Percentiles rank a stretch among this genome's conserved stretches.
phyloP scores from a whole-genome alignment of 1,284 basidiomycete genomes.

The Phellopilus nigrolimitatus region DNA sequence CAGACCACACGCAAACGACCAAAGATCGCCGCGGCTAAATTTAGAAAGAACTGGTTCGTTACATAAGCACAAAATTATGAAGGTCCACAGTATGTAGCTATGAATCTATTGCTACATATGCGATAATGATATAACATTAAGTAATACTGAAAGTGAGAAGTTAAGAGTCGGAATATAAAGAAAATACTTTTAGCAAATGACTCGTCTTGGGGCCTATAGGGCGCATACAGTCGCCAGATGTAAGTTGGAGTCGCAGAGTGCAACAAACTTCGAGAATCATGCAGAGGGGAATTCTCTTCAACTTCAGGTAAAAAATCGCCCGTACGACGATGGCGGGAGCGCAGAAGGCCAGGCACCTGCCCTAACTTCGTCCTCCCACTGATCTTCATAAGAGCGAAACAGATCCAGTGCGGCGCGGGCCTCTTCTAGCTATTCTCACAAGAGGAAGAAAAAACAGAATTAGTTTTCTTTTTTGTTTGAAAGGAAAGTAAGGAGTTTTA shows the following conservation, averaged over 20 bases:
- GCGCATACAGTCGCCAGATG: no score
- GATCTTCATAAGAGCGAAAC: conserved; percentile 47
- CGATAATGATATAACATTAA: not conserved
- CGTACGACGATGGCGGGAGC: conserved; percentile 37
- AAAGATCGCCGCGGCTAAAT: no score
- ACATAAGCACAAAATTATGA: no score
- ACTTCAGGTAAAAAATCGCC: conserved; percentile 9
- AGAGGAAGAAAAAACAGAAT: no score
- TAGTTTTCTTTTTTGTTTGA: no score
- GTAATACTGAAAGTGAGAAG: not conserved
- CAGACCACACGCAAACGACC: no score
- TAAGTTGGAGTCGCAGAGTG: no score
- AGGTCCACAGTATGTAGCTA: not conserved
- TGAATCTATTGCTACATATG: not conserved
- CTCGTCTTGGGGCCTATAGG: no score
- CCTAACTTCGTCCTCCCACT: conserved; percentile 45
- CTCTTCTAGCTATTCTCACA: conserved; percentile 39
- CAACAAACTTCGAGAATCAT: not conserved
- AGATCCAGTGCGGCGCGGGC: conserved; percentile 50
- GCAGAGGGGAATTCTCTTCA: no score
- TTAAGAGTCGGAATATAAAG: no score
- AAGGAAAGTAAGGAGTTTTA: conserved; percentile 1
- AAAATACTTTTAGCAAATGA: no score
- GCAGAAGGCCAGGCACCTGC: conserved; percentile 53
- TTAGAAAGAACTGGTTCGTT: no score